Evolutionary conservation across 495 filamentous ascomycete genomes (phyloP), one percentile per base, ranked within the genome.

Genomic region (Penicillium verhagenii): DNA sequence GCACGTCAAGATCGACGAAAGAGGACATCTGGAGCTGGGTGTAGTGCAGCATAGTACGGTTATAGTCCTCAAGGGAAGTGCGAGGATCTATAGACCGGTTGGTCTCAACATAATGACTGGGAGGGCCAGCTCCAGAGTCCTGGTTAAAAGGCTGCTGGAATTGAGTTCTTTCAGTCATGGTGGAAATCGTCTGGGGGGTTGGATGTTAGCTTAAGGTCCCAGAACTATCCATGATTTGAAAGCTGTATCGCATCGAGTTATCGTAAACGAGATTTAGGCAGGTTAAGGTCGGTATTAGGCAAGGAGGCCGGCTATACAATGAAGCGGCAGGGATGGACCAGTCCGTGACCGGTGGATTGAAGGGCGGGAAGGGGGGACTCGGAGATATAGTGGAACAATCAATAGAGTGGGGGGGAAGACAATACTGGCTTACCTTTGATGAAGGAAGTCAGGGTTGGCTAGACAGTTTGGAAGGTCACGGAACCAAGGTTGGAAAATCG

Each of bases 1-100:
- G 6, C 21, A 63, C 59, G 16, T 73, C 72, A 4, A 51, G 26
- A 39, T 73, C 69, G 38, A 70, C 64, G 45, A 77, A 78, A 2
- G 64, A 50, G 0, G 67, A 66, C 65, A 78, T 77, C 43, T 76
- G 75, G 20, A 66, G 71, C 35, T 77, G 73, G 7, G 75, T 78
- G 43, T 78, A 73, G 31, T 74, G 59, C 47, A 78, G 63, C 75
- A 78, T 77, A 39, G 70, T 66, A 4, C 72, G 71, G 59, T 72
- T 74, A 50, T 78, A 78, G 55, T 76, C 75, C 52, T 75, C 75
- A 6, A 78, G 52, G 3, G 72, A 72, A 1, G 51, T 61, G 14
- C 52, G 60, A 39, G 70, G 70, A 25, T 72, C 63, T 2, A 59
- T 19, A 26, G 66, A 43, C 38, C 57, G 65, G 28, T 58, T 31